Conservation (phyloP, 345 rosid species). For the Mercurialis annua region DNA sequence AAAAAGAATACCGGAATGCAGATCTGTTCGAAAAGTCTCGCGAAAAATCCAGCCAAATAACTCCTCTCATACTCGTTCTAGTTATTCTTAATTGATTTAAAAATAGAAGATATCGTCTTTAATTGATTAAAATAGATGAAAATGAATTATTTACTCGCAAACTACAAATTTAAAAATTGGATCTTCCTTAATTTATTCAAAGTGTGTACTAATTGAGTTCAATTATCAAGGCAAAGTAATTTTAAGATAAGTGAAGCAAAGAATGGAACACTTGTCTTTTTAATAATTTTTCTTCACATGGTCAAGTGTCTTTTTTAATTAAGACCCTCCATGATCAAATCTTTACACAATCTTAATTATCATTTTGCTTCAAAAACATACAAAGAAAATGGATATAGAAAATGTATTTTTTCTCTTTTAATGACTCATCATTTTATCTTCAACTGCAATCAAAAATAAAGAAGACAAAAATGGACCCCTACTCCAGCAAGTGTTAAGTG, state of each 20-base stretch:
- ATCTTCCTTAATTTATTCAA: no score
- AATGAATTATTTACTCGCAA: no score
- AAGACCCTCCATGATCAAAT: slow-evolving; percentile 2
- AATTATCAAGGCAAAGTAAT: neutral
- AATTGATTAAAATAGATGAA: no score
- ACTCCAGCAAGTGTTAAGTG: neutral
- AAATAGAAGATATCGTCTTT: no score
- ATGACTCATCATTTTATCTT: slow-evolving; percentile 29
- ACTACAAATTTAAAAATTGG: no score
- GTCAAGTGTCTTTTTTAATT: slow-evolving; percentile 5
- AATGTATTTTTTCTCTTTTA: neutral
- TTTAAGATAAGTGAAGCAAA: neutral
- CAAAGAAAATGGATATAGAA: neutral
- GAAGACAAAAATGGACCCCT: slow-evolving; percentile 11
- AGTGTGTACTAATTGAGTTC: neutral
- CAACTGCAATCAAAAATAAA: slow-evolving; percentile 10
- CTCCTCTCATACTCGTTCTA: no score
- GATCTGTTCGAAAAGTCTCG: no score
- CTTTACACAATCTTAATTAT: slow-evolving; percentile 3
- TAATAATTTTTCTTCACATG: neutral
- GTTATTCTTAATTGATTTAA: no score
- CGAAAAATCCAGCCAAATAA: no score
- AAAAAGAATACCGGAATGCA: no score
- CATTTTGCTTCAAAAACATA: slow-evolving; percentile 7
- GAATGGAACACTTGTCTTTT: no score